phyloP scores from a whole-genome alignment of 2,329 filamentous ascomycete genomes.

The Intubia oerlemansii region DNA sequence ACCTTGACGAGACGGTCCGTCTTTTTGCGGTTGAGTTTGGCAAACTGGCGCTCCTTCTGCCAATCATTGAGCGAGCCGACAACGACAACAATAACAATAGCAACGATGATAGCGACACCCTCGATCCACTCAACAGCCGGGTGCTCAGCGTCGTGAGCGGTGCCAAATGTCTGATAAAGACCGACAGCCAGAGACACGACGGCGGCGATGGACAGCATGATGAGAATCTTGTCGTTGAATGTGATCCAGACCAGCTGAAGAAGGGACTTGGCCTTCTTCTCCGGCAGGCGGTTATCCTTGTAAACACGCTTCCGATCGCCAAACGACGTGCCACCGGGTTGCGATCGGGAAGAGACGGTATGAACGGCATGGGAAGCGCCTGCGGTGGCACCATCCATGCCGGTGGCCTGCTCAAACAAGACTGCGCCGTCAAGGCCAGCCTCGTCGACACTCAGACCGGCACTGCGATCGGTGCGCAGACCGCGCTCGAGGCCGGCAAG shows the following conservation, averaged over 20 bases:
- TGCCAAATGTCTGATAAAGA: conserved; percentile 53
- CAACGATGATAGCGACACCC: conserved; percentile 63
- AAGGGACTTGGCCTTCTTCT: conserved; percentile 53
- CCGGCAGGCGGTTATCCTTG: conserved; percentile 50
- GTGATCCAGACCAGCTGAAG: conserved; percentile 62
- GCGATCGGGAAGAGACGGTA: neutral
- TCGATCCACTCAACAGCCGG: conserved; percentile 58
- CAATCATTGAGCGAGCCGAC: conserved; percentile 63
- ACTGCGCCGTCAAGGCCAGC: conserved; percentile 39
- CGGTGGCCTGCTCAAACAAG: conserved; percentile 48
- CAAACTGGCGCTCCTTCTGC: conserved; percentile 63
- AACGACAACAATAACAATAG: conserved; percentile 54
- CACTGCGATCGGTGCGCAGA: conserved; percentile 46
- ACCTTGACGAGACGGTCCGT: conserved; percentile 54
- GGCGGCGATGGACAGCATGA: conserved; percentile 49
- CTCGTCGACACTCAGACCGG: conserved; percentile 64
- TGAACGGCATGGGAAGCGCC: conserved; percentile 11
- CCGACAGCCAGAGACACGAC: conserved; percentile 53
- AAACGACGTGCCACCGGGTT: conserved; percentile 18
- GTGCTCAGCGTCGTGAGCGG: conserved; percentile 24
- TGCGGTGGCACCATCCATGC: conserved; percentile 12
- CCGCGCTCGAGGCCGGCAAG: conserved; percentile 60
- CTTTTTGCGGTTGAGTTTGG: conserved; percentile 60
- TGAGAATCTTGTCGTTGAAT: conserved; percentile 65
- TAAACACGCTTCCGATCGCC: conserved; percentile 48